phyloP scores from a whole-genome alignment of 2,329 filamentous ascomycete species.

The Trichoderma koningii region DNA sequence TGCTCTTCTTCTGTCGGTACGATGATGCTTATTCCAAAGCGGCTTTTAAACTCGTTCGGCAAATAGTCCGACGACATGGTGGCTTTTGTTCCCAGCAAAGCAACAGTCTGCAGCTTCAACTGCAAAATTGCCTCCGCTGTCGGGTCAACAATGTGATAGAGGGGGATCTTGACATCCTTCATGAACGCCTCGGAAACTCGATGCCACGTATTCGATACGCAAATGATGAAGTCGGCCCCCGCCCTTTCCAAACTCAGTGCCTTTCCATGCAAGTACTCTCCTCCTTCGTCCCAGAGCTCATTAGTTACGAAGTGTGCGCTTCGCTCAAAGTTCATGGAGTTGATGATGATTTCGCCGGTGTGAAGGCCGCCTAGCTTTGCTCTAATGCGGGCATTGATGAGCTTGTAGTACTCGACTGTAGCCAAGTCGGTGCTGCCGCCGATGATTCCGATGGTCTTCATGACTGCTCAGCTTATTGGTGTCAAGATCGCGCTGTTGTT shows the following conservation, averaged over 20 bases:
- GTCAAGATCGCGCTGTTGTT: no score
- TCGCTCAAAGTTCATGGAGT: slow-evolving; percentile 29
- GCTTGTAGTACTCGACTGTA: slow-evolving; percentile 30
- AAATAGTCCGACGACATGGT: slow-evolving; percentile 29
- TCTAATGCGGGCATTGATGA: slow-evolving; percentile 28
- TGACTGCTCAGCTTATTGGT: not conserved
- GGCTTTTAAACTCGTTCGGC: slow-evolving; percentile 14
- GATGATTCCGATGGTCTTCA: slow-evolving; percentile 31
- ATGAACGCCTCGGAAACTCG: slow-evolving; percentile 32
- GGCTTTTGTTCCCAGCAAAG: slow-evolving; percentile 27
- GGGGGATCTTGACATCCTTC: slow-evolving; percentile 29
- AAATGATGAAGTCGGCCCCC: slow-evolving; percentile 29
- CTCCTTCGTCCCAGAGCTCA: slow-evolving; percentile 29
- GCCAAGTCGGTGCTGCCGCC: slow-evolving; percentile 31
- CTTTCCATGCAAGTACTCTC: slow-evolving; percentile 27
- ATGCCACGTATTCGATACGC: slow-evolving; percentile 30
- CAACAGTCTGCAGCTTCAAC: slow-evolving; percentile 9
- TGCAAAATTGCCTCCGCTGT: slow-evolving; percentile 25
- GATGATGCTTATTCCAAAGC: slow-evolving; percentile 24
- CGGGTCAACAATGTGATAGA: slow-evolving; percentile 29
- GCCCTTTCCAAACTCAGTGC: slow-evolving; percentile 28
- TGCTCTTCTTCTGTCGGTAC: slow-evolving; percentile 28
- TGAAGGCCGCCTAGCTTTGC: slow-evolving; percentile 28
- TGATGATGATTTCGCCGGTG: slow-evolving; percentile 31
- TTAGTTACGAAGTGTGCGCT: slow-evolving; percentile 29